phyloP scores from a whole-genome alignment of 2,329 filamentous ascomycete species.

The Alternaria sp. region DNA sequence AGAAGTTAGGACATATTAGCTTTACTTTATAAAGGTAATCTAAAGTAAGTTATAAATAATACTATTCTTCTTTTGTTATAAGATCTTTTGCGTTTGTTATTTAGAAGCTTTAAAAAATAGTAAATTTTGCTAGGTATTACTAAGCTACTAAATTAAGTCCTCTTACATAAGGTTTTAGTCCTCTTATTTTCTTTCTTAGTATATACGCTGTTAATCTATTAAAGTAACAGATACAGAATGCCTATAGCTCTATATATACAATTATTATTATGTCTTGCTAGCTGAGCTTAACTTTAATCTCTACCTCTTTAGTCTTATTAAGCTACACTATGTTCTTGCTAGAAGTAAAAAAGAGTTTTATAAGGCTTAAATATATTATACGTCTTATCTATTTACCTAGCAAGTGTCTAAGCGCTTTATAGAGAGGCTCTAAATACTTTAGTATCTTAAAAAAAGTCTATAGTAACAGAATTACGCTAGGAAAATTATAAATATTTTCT shows the following conservation, averaged over 20 bases:
- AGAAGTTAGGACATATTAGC: slow-evolving; percentile 16
- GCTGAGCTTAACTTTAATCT: slow-evolving; percentile 15
- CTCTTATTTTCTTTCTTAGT: slow-evolving; percentile 20
- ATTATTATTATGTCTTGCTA: slow-evolving; percentile 9
- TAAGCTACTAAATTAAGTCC: slow-evolving; percentile 22
- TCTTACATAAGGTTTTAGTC: slow-evolving; percentile 17
- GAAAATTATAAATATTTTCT: slow-evolving; percentile 17
- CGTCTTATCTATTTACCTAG: slow-evolving; percentile 20
- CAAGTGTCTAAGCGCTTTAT: slow-evolving; percentile 21
- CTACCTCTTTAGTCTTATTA: slow-evolving; percentile 14
- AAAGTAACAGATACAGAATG: slow-evolving; percentile 23
- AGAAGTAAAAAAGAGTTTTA: slow-evolving; percentile 16
- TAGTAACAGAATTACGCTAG: slow-evolving; percentile 19
- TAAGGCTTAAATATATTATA: slow-evolving; percentile 22
- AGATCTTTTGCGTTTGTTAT: slow-evolving; percentile 17
- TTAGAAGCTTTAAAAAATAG: slow-evolving; percentile 13
- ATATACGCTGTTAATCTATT: slow-evolving; percentile 20
- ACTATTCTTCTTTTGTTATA: slow-evolving; percentile 12
- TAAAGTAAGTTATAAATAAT: slow-evolving; percentile 15
- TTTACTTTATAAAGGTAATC: slow-evolving; percentile 27
- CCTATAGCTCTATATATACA: slow-evolving; percentile 24
- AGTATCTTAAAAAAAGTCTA: slow-evolving; percentile 29
- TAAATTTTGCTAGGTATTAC: slow-evolving; percentile 19
- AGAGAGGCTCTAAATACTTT: slow-evolving; percentile 29
- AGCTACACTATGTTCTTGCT: slow-evolving; percentile 18